Evolutionary conservation across 208 protist species (phyloP), one percentile per base, ranked within the genome.

Genomic region (Leishmania martiniquensis): DNA sequence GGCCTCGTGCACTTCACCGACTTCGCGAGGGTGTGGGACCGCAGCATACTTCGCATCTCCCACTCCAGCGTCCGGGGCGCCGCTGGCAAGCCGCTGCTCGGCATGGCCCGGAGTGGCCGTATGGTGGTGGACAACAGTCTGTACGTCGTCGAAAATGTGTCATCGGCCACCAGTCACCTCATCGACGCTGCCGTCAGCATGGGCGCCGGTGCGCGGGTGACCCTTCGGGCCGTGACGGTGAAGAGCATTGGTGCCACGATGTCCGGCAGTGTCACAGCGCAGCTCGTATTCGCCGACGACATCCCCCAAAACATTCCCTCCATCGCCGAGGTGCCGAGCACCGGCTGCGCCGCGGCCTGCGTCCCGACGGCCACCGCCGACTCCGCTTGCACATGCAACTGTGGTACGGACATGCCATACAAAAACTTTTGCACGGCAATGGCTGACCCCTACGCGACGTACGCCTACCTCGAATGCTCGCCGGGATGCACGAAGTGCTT

Each of bases 1-100:
- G 67, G 67, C 20, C 67, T 72, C 45, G 67, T 72, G 39, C n/a
- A 54, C 45, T 52, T 72, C 67, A 39, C 42, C 65, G 65, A 15
- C 67, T 34, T 37, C n/a, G 15, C 25, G 0, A 15, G 29, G 6
- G 12, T 72, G 45, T 52, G 42, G 42, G 67, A 72, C 45, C 42
- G 67, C 10, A 72, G 67, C 45, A 39, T 72, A n/a, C 67, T 72
- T 2, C 67, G 67, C 42, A 39, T 72, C 45, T 72, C 67, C 7
- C 45, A 72, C n/a, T 72, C 67, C 20, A 49, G 45, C 29, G 29
- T 72, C 67, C 32, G 25, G n/a, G 45, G 29, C 67, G 45, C 67
- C n/a, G 45, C 12, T 45, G 67, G 67, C 67, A 34, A 12, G 47
- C 67, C 67, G 29, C 45, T 72, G 67, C 29, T 72, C 45, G 67